Evolutionary conservation across 345 rosid genomes (phyloP), one percentile per base, ranked within the genome.

Genomic region (Salix exigua): DNA sequence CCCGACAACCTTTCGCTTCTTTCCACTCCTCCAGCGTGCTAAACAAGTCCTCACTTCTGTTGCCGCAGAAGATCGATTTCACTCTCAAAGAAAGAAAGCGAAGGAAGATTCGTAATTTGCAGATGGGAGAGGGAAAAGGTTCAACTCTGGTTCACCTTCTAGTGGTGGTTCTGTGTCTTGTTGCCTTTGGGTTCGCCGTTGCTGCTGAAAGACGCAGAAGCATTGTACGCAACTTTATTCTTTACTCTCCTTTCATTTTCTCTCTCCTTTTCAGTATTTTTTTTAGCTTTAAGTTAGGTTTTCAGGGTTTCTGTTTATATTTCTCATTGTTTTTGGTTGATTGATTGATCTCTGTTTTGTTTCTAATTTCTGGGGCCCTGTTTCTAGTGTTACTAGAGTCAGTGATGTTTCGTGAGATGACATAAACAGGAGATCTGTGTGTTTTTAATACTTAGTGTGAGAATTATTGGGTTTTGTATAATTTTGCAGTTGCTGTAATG

Each of bases 181-280:
- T 93, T 25, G 98, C 99, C 30, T 96, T 96, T 72, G 98, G 97
- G 53, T 95, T 93, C 80, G 85, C 99, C 85, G 80, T 96, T 82
- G 99, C 99, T 70, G 99, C 99, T 30, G 99, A 93, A 86, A 91
- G 98, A 69, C 85, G 98, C 67, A 84, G 97, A 65, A 93, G 98
- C 88, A 81, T 81, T 72, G 99, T 96, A 82, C 16, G 79, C 60
- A 66, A 9, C 30, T 30, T 18, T 42, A 21, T 16, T 68, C 28
- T 42, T 61, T 4, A 19, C 55, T 28, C 40, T 40, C 17, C 11
- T 40, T 50, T 33, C 28, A 6, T 28, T 68, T 11, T 68, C 9
- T 68, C 8, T 35, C 19, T 7, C 40, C 12, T 35, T 55, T n/a
- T 35, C 11, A n/a, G 17, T 6, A 55, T 9, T 12, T 11, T 11